These are phyloP conservation scores for Penicillium salamii DNA, from an alignment of 495 filamentous ascomycete genomes.

Conservation along the genomic window DNA sequence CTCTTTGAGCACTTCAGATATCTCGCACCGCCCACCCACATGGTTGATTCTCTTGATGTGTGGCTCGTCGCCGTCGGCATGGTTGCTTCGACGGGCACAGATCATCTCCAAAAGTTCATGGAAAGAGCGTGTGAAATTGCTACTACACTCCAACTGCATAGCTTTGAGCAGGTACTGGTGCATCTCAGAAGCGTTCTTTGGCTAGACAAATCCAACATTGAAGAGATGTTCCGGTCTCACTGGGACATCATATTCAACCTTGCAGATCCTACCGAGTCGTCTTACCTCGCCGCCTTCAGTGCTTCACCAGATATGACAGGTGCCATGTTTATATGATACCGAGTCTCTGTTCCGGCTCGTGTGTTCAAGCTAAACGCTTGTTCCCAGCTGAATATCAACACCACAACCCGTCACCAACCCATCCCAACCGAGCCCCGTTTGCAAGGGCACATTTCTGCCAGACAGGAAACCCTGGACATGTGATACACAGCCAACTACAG, in stretches of 20 bases:
- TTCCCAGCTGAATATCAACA: background rate
- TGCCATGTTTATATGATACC: background rate
- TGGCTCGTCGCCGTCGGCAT: slow-evolving; percentile 43
- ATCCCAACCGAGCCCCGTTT: too few relatives aligned
- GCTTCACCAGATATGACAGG: slow-evolving; percentile 1
- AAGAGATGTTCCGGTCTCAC: slow-evolving; percentile 24
- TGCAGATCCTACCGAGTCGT: background rate
- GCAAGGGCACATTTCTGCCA: too few relatives aligned
- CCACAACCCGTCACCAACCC: too few relatives aligned
- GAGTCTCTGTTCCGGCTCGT: background rate
- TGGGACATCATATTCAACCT: slow-evolving; percentile 22
- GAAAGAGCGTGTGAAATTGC: slow-evolving; percentile 11
- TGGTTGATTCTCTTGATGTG: slow-evolving; percentile 23
- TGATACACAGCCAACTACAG: too few relatives aligned
- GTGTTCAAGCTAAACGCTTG: background rate
- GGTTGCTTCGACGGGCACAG: slow-evolving; percentile 31
- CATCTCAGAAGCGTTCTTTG: slow-evolving; percentile 35
- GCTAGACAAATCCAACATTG: slow-evolving; percentile 21
- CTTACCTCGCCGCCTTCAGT: background rate
- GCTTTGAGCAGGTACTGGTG: slow-evolving; percentile 22
- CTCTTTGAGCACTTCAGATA: slow-evolving; percentile 26
- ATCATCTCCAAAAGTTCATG: slow-evolving; percentile 30
- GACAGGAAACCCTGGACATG: too few relatives aligned
- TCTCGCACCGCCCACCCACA: slow-evolving; percentile 10
- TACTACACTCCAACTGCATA: slow-evolving; percentile 14